Conservation (phyloP, 2,329 filamentous ascomycete species). For the Colletotrichum caudatum region DNA sequence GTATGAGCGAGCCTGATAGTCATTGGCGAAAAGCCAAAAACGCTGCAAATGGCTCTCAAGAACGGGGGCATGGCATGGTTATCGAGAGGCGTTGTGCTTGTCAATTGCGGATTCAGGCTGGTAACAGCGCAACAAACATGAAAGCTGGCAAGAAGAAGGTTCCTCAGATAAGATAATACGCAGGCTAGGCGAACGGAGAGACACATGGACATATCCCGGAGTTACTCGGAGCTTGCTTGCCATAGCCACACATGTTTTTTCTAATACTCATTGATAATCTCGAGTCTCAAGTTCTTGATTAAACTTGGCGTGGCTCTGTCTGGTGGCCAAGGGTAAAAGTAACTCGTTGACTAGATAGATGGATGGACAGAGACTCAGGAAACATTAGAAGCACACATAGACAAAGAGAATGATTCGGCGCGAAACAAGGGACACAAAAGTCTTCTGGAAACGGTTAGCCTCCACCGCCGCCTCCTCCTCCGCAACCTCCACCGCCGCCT, state of each 20-base stretch:
- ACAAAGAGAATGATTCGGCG: not conserved
- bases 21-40: not conserved
- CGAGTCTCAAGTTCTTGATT: not conserved
- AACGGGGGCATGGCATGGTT: not conserved
- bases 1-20: not conserved
- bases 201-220: not conserved
- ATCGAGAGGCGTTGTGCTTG: not conserved
- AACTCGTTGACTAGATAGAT: too few species aligned
- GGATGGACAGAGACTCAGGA: accelerated
- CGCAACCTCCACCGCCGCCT: slow-evolving; percentile 9
- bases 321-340: too few species aligned
- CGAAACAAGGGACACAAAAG: too few species aligned
- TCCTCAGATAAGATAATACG: not conserved
- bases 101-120: not conserved
- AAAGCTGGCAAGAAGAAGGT: not conserved
- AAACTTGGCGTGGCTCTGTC: accelerated
- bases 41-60: accelerated
- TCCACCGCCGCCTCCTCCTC: slow-evolving; percentile 20
- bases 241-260: not conserved
- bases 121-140: not conserved
- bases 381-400: not conserved
- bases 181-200: too few species aligned
- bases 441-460: not conserved
- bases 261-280: not conserved
- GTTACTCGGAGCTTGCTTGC: not conserved